These are phyloP conservation scores for Pseudonitzschia multistriata DNA, from an alignment of 108 stramenopile genomes.

Conservation along the genomic window DNA sequence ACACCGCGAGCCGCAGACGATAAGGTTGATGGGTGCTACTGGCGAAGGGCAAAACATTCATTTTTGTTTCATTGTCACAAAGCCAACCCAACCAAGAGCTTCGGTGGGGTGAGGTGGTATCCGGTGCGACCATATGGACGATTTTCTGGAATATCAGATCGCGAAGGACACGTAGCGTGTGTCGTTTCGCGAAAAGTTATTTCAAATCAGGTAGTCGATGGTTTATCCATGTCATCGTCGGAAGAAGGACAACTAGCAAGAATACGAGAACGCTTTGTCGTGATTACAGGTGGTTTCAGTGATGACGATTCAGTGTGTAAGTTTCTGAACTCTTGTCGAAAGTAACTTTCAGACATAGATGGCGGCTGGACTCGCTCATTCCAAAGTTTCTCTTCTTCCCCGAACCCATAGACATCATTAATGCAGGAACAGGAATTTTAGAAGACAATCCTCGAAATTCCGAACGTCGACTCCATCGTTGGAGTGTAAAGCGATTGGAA, in stretches of 20 bases:
- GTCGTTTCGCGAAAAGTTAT: constrained; percentile 11
- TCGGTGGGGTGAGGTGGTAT: constrained; percentile 33
- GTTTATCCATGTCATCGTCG: neutral
- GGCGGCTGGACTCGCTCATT: neutral
- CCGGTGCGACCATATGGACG: constrained; percentile 10
- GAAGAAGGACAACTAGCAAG: neutral
- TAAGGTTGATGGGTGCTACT: neutral
- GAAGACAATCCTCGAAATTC: neutral
- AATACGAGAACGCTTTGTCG: constrained; percentile 16
- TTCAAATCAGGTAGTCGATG: neutral
- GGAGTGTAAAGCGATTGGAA: neutral
- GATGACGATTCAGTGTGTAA: constrained; percentile 40
- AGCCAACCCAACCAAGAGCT: constrained; percentile 13
- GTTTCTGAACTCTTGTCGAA: neutral
- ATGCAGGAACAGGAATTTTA: constrained; percentile 6
- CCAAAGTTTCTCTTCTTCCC: neutral
- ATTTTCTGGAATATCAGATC: constrained; percentile 12
- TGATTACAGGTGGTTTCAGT: constrained; percentile 54
- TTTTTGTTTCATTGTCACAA: constrained; percentile 32
- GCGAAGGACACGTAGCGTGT: constrained; percentile 55
- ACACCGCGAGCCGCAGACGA: no score
- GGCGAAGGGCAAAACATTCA: neutral
- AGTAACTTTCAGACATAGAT: neutral
- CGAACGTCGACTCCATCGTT: neutral
- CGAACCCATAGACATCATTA: neutral